Percentiles rank a stretch among this genome's conserved stretches.
Evolutionary conservation across 2,329 filamentous ascomycete species (phyloP).

Genomic region (Mycosphaerella arachidis): DNA sequence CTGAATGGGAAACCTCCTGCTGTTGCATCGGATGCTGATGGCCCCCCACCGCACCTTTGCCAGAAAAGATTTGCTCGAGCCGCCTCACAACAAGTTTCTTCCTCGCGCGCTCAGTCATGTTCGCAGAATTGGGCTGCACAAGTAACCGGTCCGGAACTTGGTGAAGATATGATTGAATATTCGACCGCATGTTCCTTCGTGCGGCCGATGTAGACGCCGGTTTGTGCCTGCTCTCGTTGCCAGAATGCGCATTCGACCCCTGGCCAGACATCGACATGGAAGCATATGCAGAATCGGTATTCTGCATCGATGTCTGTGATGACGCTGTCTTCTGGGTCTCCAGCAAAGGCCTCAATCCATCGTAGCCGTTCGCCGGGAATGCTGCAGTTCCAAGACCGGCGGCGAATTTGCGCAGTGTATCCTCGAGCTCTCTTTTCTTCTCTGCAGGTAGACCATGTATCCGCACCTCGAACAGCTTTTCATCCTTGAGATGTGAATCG

Average conservation of each 20-base stretch:
- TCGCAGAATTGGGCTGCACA: slow-evolving; percentile 49
- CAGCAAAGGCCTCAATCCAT: slow-evolving; percentile 44
- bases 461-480: slow-evolving; percentile 79
- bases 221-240: slow-evolving; percentile 27
- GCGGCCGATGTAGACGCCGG: not conserved
- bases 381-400: slow-evolving; percentile 55
- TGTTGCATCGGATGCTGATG: slow-evolving; percentile 52
- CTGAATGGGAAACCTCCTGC: slow-evolving; percentile 55
- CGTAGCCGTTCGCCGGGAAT: slow-evolving; percentile 26
- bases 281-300: slow-evolving; percentile 56
- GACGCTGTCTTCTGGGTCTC: slow-evolving; percentile 56
- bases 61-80: slow-evolving; percentile 77
- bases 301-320: slow-evolving; percentile 48
- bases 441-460: slow-evolving; percentile 67
- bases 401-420: slow-evolving; percentile 66
- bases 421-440: slow-evolving; percentile 73
- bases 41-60: slow-evolving; percentile 50
- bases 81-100: slow-evolving; percentile 72
- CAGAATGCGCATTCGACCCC: slow-evolving; percentile 39
- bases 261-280: slow-evolving; percentile 53
- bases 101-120: slow-evolving; percentile 67
- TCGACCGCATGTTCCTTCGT: slow-evolving; percentile 30
- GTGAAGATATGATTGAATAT: slow-evolving; percentile 64
- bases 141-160: slow-evolving; percentile 68
- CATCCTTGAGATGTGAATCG: slow-evolving; percentile 62